Conservation (phyloP, 164 flowering plant species). For the Cinnamomum chago region DNA sequence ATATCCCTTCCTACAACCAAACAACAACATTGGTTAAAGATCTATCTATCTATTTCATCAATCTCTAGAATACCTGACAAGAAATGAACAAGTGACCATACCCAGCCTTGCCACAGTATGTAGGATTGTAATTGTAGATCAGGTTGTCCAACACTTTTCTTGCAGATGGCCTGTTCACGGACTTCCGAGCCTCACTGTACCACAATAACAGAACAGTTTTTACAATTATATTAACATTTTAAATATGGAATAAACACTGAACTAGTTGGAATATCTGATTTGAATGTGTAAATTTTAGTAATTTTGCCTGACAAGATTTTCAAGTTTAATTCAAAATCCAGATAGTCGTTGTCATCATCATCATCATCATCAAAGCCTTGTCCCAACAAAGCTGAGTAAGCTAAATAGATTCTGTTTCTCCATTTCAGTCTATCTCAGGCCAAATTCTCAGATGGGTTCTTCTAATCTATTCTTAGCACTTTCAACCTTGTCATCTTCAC, state of each 20-base stretch:
- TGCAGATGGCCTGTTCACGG: slow-evolving; percentile 66
- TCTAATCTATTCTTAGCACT: too few relatives aligned
- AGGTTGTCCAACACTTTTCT: slow-evolving; percentile 66
- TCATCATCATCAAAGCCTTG: too few relatives aligned
- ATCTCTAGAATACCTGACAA: neutral
- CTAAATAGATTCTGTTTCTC: too few relatives aligned
- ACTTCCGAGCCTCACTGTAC: slow-evolving; percentile 90
- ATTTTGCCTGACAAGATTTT: too few relatives aligned
- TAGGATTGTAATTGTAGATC: slow-evolving; percentile 90
- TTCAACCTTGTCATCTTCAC: too few relatives aligned
- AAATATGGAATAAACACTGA: neutral
- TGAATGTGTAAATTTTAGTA: neutral
- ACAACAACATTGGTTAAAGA: neutral
- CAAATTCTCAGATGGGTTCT: too few relatives aligned
- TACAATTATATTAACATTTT: neutral
- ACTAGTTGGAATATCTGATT: neutral
- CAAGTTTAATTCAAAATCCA: too few relatives aligned
- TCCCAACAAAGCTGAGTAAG: too few relatives aligned
- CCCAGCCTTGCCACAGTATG: slow-evolving; percentile 91
- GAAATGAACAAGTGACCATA: slow-evolving; percentile 22
- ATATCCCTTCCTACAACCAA: slow-evolving; percentile 57
- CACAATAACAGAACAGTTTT: neutral
- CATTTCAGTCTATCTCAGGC: too few relatives aligned
- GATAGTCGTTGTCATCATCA: too few relatives aligned
- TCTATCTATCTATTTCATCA: neutral